These are phyloP conservation scores for Aspergillus jensenii DNA, from an alignment of 2,329 filamentous ascomycete species.

Conservation along the genomic window DNA sequence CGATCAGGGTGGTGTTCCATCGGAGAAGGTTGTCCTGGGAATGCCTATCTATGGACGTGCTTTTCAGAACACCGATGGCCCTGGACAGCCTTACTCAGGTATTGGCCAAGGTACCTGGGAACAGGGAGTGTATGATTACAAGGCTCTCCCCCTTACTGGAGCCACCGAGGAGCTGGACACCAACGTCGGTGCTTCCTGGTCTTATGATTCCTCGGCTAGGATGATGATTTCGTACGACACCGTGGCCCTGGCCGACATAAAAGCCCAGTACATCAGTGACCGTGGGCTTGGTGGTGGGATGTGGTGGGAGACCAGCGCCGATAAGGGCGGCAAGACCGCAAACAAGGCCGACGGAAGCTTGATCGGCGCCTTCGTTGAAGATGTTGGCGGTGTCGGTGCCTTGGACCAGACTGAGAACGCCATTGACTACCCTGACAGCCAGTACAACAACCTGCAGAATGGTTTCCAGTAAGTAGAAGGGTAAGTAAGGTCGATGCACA, in stretches of 20 bases:
- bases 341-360: constrained; percentile 56
- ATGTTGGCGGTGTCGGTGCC: constrained; percentile 30
- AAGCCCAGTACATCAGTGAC: constrained; percentile 69
- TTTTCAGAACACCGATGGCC: constrained; percentile 76
- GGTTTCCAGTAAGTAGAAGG: constrained; percentile 24
- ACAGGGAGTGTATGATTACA: constrained; percentile 83
- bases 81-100: constrained; percentile 69
- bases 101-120: constrained; percentile 78
- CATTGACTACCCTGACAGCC: constrained; percentile 40
- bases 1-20: constrained; percentile 57
- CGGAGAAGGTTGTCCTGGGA: constrained; percentile 78
- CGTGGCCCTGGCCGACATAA: constrained; percentile 61
- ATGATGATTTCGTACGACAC: constrained; percentile 74
- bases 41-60: constrained; percentile 94
- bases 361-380: constrained; percentile 56
- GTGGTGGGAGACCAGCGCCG: constrained; percentile 92
- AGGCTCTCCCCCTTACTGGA: constrained; percentile 71
- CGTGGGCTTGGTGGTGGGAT: constrained; percentile 78
- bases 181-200: constrained; percentile 70
- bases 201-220: constrained; percentile 63
- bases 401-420: constrained; percentile 39
- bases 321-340: constrained; percentile 57
- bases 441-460: constrained; percentile 40
- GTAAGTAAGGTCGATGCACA: neutral
- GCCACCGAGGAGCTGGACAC: constrained; percentile 65